These are phyloP conservation scores for Stephania cephalantha DNA, from an alignment of 164 flowering plant genomes.

Conservation along the genomic window DNA sequence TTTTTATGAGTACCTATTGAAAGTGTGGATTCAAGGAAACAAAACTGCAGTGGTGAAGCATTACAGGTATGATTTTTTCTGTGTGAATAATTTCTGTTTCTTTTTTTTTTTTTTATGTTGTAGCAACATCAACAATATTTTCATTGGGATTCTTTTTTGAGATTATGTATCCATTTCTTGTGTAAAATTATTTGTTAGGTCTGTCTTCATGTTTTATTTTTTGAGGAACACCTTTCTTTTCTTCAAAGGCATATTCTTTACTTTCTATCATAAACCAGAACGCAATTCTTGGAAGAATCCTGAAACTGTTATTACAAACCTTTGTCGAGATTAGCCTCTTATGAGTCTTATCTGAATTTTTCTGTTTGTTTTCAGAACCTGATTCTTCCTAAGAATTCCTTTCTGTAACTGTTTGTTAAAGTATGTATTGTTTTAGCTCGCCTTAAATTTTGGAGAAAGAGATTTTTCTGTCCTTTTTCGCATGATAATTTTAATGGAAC, in stretches of 20 bases:
- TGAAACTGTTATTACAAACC: too few species aligned
- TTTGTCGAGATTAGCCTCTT: too few species aligned
- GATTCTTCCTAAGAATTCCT: background rate
- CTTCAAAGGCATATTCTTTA: background rate
- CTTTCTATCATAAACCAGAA: background rate
- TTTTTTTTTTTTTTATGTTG: background rate
- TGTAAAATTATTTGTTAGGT: too few species aligned
- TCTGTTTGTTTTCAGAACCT: background rate
- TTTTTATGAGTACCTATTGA: constrained; percentile 93
- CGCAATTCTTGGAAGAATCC: background rate
- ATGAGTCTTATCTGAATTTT: too few species aligned
- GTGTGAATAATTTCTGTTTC: background rate
- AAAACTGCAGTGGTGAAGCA: constrained; percentile 65
- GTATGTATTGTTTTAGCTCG: background rate
- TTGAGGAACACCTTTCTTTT: background rate
- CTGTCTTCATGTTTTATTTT: background rate
- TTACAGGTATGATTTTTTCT: constrained; percentile 46
- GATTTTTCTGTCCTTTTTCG: background rate
- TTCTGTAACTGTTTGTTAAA: background rate
- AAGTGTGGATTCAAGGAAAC: constrained; percentile 98
- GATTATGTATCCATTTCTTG: background rate
- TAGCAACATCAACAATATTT: background rate
- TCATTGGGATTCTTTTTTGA: background rate
- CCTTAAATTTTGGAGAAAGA: background rate
- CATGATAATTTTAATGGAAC: background rate